phyloP scores from a whole-genome alignment of 305 asterid genomes.

The Vinca major region DNA sequence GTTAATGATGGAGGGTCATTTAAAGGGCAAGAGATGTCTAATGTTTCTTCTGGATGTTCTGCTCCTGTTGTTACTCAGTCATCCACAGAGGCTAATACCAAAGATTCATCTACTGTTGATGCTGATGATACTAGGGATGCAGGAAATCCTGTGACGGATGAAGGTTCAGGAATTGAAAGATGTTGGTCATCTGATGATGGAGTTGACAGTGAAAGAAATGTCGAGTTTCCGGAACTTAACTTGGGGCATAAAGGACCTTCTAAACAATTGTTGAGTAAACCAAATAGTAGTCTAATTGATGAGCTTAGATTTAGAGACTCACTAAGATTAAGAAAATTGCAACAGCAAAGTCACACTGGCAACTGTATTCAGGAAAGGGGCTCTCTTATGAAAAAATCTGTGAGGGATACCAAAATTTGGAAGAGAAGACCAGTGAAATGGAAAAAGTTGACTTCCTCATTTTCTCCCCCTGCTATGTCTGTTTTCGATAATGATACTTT shows the following conservation, averaged over 20 bases:
- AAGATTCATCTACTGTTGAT: constrained; percentile 32
- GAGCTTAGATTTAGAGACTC: constrained; percentile 37
- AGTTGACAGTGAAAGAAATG: constrained; percentile 31
- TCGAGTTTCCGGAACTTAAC: constrained; percentile 28
- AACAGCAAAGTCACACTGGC: constrained; percentile 23
- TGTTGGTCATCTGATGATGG: constrained; percentile 49
- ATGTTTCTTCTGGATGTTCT: constrained; percentile 46
- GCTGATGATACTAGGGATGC: constrained; percentile 20
- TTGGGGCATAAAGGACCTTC: constrained; percentile 25
- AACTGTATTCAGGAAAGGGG: constrained; percentile 32
- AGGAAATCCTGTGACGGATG: constrained; percentile 33
- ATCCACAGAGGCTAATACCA: constrained; percentile 36
- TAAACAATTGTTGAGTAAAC: constrained; percentile 24
- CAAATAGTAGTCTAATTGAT: constrained; percentile 35
- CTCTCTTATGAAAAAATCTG: constrained; percentile 20
- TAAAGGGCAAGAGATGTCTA: constrained; percentile 38
- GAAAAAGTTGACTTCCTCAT: constrained; percentile 33
- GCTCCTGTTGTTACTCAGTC: constrained; percentile 45
- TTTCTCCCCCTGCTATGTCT: constrained; percentile 25
- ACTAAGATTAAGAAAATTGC: constrained; percentile 24
- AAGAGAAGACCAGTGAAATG: constrained; percentile 34
- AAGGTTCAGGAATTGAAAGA: constrained; percentile 44
- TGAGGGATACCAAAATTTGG: constrained; percentile 25
- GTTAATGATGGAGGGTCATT: constrained; percentile 22
- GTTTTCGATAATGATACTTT: constrained; percentile 20